Percentiles rank a stretch among this genome's conserved stretches.
phyloP scores from a whole-genome alignment of 1,139 yeast species.

The Hemisphaericaspora lyxosophila region DNA sequence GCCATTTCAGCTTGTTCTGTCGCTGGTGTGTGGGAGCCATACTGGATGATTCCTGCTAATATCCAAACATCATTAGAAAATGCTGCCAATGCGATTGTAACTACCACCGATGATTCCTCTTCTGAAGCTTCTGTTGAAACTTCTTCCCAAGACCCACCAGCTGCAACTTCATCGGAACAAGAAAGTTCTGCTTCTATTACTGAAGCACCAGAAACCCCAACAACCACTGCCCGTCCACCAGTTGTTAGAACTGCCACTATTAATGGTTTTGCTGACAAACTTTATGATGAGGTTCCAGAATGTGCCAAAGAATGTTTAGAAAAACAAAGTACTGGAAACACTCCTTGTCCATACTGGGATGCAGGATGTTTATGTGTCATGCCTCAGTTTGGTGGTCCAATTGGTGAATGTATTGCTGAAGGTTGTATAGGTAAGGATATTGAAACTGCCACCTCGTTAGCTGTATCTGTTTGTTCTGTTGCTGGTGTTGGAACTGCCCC shows the following conservation, averaged over 20 bases:
- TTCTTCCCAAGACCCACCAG: neutral
- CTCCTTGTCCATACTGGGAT: conserved; percentile 43
- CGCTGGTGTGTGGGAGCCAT: conserved; percentile 25
- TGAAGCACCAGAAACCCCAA: too few species aligned
- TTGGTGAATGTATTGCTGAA: conserved; percentile 32
- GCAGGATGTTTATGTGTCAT: conserved; percentile 40
- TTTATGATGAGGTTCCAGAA: conserved; percentile 25
- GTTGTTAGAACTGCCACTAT: conserved; percentile 41
- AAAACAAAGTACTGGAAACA: conserved; percentile 20
- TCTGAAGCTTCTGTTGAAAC: neutral
- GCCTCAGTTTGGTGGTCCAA: conserved; percentile 27
- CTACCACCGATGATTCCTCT: neutral
- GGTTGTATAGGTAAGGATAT: conserved; percentile 15
- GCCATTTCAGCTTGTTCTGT: conserved; percentile 26
- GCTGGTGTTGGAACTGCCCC: conserved; percentile 30
- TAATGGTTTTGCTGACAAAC: conserved; percentile 45
- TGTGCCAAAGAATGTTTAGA: conserved; percentile 31
- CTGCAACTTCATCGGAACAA: neutral
- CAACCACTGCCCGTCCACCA: too few species aligned
- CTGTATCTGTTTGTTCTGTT: conserved; percentile 18
- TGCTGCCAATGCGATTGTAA: conserved; percentile 22
- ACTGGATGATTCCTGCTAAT: conserved; percentile 26
- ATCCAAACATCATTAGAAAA: conserved; percentile 32
- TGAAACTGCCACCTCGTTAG: neutral
- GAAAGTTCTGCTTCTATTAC: neutral